phyloP scores from a whole-genome alignment of 768 basidiomycete species.

The Trametes coccinea region DNA sequence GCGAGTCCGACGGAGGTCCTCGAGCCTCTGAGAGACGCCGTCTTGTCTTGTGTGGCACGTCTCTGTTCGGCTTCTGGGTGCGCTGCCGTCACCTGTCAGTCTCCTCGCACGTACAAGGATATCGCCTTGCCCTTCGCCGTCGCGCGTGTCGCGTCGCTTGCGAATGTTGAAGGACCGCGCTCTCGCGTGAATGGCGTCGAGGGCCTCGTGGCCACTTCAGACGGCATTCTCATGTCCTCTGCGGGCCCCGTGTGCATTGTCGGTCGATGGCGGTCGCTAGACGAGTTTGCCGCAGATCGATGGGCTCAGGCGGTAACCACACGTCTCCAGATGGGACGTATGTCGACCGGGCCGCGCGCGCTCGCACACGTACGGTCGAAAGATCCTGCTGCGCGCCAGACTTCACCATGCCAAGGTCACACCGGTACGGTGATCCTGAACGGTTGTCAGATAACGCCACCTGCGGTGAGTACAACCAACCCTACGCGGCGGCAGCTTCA shows the following conservation, averaged over 20 bases:
- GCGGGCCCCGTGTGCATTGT: background rate
- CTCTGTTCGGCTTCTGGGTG: background rate
- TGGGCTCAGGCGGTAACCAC: no score
- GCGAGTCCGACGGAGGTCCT: no score
- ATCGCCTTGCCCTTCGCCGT: no score
- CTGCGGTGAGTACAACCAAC: no score
- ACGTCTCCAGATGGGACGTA: no score
- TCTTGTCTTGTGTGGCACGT: background rate
- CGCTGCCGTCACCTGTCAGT: background rate
- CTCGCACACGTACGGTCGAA: no score
- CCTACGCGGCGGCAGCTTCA: no score
- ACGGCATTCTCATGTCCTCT: background rate
- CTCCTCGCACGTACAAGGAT: background rate
- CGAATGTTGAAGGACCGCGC: no score
- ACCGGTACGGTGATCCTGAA: conserved; percentile 2
- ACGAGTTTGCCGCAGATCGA: background rate
- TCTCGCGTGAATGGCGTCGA: no score
- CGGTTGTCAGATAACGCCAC: conserved; percentile 5
- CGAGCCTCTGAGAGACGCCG: background rate
- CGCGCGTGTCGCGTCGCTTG: background rate
- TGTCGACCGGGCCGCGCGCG: no score
- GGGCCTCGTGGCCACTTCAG: background rate
- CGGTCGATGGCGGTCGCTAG: background rate
- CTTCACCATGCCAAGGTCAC: background rate
- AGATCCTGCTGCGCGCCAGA: background rate